A percentile compares a stretch with the other conserved stretches of the same genome.
These are phyloP conservation scores for Raffaelea deltoideospora DNA, from an alignment of 2,329 filamentous ascomycete species.

Conservation along the genomic window DNA sequence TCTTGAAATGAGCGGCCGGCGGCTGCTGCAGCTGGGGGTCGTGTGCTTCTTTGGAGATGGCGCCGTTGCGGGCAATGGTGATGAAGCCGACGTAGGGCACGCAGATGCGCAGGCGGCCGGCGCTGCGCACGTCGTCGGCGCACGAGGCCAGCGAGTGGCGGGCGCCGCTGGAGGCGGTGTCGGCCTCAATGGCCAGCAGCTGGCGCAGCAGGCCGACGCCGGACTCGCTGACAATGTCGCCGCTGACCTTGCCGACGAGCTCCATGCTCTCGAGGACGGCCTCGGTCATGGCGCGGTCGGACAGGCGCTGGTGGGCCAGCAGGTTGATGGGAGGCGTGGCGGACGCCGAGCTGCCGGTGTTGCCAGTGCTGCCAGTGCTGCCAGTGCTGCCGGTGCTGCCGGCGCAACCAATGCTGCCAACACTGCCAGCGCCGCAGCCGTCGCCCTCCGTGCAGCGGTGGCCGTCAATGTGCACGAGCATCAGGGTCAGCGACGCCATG, in stretches of 20 bases:
- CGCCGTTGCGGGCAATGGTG: constrained; percentile 14
- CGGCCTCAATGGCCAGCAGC: constrained; percentile 18
- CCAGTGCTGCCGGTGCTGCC: no score
- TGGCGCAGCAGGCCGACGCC: constrained; percentile 16
- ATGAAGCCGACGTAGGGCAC: constrained; percentile 28
- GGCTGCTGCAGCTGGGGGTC: no score
- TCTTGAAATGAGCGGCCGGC: background rate
- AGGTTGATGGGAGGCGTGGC: constrained; percentile 4
- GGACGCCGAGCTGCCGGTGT: background rate
- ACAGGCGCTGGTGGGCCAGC: constrained; percentile 21
- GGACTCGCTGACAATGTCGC: constrained; percentile 17
- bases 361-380: no score
- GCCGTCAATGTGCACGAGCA: constrained; percentile 21
- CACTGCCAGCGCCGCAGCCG: background rate
- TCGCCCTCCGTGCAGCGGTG: constrained; percentile 7
- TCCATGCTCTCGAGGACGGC: constrained; percentile 20
- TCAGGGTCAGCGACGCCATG: constrained; percentile 19
- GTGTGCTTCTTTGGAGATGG: constrained; percentile 4
- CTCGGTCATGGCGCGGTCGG: constrained; percentile 24
- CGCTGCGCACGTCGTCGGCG: background rate
- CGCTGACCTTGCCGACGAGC: constrained; percentile 12
- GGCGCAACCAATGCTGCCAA: background rate
- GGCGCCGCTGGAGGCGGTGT: constrained; percentile 10
- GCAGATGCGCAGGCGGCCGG: constrained; percentile 15
- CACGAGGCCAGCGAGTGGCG: background rate